phyloP scores from a whole-genome alignment of 2,329 filamentous ascomycete genomes.

The Hawksworthiomyces lignivorus region DNA sequence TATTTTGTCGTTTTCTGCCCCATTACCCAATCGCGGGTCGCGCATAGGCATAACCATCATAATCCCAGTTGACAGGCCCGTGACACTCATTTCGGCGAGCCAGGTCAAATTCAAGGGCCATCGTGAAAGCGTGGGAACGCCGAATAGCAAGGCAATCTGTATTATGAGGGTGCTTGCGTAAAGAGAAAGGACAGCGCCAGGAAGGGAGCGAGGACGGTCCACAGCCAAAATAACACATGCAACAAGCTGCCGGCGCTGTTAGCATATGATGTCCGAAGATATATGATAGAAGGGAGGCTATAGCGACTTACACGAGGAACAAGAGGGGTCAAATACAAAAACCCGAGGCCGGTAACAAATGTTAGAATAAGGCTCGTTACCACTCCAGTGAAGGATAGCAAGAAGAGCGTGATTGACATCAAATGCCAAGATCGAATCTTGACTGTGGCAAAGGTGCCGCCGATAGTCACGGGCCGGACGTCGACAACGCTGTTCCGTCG shows the following conservation, averaged over 20 bases:
- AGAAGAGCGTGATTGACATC: constrained; percentile 30
- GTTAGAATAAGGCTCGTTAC: constrained; percentile 15
- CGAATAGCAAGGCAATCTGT: constrained; percentile 22
- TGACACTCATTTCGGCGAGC: constrained; percentile 28
- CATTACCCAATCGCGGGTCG: constrained; percentile 43
- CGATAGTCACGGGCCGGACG: background rate
- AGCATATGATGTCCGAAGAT: background rate
- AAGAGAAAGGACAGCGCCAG: constrained; percentile 21
- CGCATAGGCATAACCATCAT: constrained; percentile 65
- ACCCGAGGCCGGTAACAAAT: constrained; percentile 13
- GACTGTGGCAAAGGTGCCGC: constrained; percentile 2
- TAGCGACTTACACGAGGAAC: constrained; percentile 29
- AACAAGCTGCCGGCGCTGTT: constrained; percentile 1
- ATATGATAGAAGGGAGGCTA: background rate
- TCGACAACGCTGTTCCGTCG: constrained; percentile 6
- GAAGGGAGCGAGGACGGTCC: constrained; percentile 23
- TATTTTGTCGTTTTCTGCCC: constrained; percentile 38
- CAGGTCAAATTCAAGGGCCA: constrained; percentile 17
- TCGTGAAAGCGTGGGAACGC: constrained; percentile 24
- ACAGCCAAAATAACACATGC: constrained; percentile 18
- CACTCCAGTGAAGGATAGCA: constrained; percentile 28
- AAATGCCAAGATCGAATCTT: constrained; percentile 11
- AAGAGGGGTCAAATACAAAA: constrained; percentile 24
- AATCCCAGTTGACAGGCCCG: constrained; percentile 39
- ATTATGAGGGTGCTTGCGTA: constrained; percentile 25